phyloP scores from a whole-genome alignment of 305 asterid genomes.

The Fraxinus platypoda region DNA sequence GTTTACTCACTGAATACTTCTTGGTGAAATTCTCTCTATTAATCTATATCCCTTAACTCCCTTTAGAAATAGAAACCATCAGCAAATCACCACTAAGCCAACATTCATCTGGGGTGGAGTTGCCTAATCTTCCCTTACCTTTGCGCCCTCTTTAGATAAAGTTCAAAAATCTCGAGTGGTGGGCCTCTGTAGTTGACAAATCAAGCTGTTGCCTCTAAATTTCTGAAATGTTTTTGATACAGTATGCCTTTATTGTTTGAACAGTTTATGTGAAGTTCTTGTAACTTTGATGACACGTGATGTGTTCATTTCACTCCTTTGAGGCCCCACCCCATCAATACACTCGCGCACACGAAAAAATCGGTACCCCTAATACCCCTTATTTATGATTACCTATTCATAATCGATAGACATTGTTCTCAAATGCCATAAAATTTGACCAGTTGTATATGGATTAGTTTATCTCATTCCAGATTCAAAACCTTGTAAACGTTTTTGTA shows the following conservation, averaged over 20 bases:
- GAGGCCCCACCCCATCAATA: not conserved
- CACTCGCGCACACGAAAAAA: not conserved
- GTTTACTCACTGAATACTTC: too few species aligned
- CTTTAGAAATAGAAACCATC: not conserved
- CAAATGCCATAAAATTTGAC: not conserved
- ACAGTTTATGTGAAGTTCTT: not conserved
- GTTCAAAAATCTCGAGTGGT: not conserved
- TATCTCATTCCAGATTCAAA: not conserved
- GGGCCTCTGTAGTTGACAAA: not conserved
- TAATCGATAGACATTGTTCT: not conserved
- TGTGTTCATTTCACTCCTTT: not conserved
- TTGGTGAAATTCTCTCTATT: not conserved
- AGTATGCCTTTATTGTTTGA: not conserved
- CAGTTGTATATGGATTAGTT: not conserved
- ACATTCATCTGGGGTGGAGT: not conserved
- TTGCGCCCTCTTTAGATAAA: too few species aligned
- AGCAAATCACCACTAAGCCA: not conserved
- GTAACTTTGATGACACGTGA: not conserved
- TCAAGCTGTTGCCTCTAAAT: not conserved
- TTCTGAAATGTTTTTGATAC: not conserved
- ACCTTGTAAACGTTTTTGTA: not conserved
- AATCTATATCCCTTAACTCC: not conserved
- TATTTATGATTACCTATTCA: not conserved
- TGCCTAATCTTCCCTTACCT: too few species aligned
- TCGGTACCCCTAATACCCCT: not conserved